Base-by-base conservation (phyloP, 768 basidiomycete genomes). In the Gyrodon lividus region DNA sequence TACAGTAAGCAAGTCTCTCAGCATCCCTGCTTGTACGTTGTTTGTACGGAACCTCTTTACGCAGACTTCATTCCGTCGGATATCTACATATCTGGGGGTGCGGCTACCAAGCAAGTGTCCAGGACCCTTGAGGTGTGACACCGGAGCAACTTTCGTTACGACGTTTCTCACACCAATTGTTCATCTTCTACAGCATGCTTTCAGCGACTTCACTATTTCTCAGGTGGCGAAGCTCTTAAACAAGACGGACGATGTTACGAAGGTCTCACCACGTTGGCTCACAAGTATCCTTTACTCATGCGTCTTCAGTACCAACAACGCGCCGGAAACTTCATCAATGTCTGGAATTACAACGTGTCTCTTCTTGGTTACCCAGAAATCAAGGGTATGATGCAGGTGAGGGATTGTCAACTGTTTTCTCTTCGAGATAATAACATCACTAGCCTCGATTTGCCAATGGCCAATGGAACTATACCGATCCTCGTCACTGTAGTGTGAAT, bases 401-500 rank as follows among this genome's bases (percentile, higher is more conserved):
- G 26, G 40, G 19, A 13, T 13, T 46, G 17, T 7, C 10, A 22
- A 8, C 10, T 40, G 16, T 16, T 38, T 19, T 14, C 5, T 40
- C 48, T 48, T 26, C 31, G 16, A 31, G 35, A 8, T n/a, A n/a
- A 26, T 26, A 26, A 26, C 24, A 26, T 33, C 14, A 6, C 19
- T 50, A 85, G 82, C 81, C 77, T 6, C 74, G 77, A 16, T 80
- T 78, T 48, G 72, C 73, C 1, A 74, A 82, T 56, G 83, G 84
- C 4, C 77, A 75, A 0, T 86, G 79, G 67, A 81, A 79, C 59
- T 82, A 76, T 52, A 86, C 84, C 1, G 84, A 86, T 62, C 84
- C 84, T 4, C 70, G 84, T 33, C 83, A 84, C 60, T 86, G 84
- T 60, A 84, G 82, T 58, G 72, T 81, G 37, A 77, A 86, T 51